Evolutionary conservation across 208 protist genomes (phyloP), one percentile per base, ranked within the genome.

Genomic region (Wallacemonas rigidus): DNA sequence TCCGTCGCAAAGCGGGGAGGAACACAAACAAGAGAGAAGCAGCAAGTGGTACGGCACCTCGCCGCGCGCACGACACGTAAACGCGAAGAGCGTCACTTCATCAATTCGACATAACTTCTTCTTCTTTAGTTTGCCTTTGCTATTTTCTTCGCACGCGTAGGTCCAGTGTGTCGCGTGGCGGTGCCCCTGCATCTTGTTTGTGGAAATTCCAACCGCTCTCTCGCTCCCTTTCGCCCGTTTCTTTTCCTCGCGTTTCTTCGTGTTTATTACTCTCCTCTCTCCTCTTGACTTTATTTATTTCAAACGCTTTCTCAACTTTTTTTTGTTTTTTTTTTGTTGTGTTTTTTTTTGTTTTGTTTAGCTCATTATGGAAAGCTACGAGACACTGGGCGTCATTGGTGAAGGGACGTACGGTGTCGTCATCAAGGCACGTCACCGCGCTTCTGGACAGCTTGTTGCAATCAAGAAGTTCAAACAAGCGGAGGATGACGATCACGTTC

Each of bases 391-490:
- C 47, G 89, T 94, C 8, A 80, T 98, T 55, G 97, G 97, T 14
- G 94, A 98, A 71, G 97, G 97, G 39, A 98, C 97, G 14, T 98
- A 98, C 71, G 97, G 97, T 54, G 93, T 98, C 1, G 97, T 98
- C 39, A 85, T 98, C 40, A 97, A 98, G 83, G 94, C 93, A 2
- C 81, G 92, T n/a, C 89, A 98, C 71, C 94, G 96, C 35, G 83
- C 89, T 5, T 98, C 95, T 6, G 93, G 95, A 2, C 90, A 92
- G 62, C 85, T 98, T 3, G 97, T 98, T 2, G 97, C 97, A 35
- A 98, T 99, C 70, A 99, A 99, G 77, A 98, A 98, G 75, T 98
- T 98, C 86, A 98, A 98, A 86, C 94, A 98, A 75, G 92, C 83
- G 8, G 87, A 95, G n/a, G 93, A 98, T 47, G 93, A 98, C 71